Base-by-base conservation (phyloP, 768 basidiomycete species). In the Russula abietina region DNA sequence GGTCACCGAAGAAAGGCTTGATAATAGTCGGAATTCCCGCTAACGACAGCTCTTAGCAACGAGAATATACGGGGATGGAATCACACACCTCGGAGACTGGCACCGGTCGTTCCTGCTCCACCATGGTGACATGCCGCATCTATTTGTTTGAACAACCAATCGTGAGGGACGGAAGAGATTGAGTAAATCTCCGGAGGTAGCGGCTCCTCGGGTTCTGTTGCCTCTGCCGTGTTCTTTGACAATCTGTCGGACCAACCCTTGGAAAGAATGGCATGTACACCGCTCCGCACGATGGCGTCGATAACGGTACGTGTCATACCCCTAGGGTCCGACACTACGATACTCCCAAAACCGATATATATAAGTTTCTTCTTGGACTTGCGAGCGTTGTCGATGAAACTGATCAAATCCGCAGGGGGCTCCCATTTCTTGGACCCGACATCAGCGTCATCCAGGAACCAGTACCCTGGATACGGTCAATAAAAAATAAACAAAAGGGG, bases 91-190 rank as follows among this genome's bases (percentile, higher is more conserved):
- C 93, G 79, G 67, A 97, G 76, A 76, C 91, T 94, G 19, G 96
- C 96, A 10, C 95, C 95, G 1, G 93, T 95, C 2, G 96, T 97
- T 24, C 96, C 96, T 4, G 96, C 93, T 59, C 96, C 96, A 62
- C 96, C 96, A 70, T 99, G 96, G 77, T 99, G 96, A 66, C 95
- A 97, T 19, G 93, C 93, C n/a, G 93, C 96, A 71, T 95, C 91
- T 62, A 99, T 93, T 50, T 87, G 83, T 66, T 81, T 82, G 78
- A 99, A 99, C 54, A 99, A 74, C 96, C 96, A 99, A 72, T 98
- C 93, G 67, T 96, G 94, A 39, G 95, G 94, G 59, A 96, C 82
- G 4, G 93, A 91, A 22, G 86, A 79, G 62, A 98, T 87, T 1
- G 86, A 77, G 72, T 90, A 93, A 65, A 97, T 93, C 71, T 91